These are phyloP conservation scores for Aureobasidium lini DNA, from an alignment of 2,329 filamentous ascomycete genomes.

Conservation along the genomic window DNA sequence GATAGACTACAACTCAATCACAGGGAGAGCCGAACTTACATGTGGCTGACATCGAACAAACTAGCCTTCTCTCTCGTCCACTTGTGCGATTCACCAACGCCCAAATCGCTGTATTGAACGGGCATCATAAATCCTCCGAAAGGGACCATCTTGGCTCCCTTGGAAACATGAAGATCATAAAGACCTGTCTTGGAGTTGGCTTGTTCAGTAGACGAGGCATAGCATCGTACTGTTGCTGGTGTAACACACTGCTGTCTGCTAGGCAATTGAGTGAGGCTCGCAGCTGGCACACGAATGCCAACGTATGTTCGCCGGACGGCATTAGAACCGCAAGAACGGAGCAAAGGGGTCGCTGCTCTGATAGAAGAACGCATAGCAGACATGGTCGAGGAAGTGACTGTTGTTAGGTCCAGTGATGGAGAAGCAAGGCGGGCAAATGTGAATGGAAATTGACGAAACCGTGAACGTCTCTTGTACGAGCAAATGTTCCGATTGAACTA, in stretches of 20 bases:
- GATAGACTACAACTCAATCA: not conserved
- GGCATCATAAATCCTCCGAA: slow-evolving; percentile 93
- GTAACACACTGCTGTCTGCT: not conserved
- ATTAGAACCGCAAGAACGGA: not conserved
- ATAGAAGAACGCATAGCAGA: not conserved
- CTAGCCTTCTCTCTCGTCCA: slow-evolving; percentile 86
- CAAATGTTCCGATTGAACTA: not conserved
- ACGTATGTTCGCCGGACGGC: not conserved
- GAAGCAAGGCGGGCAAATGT: not conserved
- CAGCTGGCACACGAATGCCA: not conserved
- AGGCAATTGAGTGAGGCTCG: not conserved
- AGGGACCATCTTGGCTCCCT: slow-evolving; percentile 91
- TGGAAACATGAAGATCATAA: slow-evolving; percentile 67
- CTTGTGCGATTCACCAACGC: slow-evolving; percentile 75
- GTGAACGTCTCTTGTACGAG: not conserved
- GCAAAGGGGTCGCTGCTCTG: not conserved
- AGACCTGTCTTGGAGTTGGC: slow-evolving; percentile 52
- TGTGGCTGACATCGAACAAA: slow-evolving; percentile 93
- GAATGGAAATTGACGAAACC: not conserved
- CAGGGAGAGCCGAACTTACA: slow-evolving; percentile 38
- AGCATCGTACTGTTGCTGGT: not conserved
- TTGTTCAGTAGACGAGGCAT: slow-evolving; percentile 1
- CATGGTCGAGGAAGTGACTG: not conserved
- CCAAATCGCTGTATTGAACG: slow-evolving; percentile 72
- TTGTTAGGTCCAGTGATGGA: not conserved